Evolutionary conservation across 1,139 yeast genomes (phyloP).

Genomic region (Kodamaea suecica): DNA sequence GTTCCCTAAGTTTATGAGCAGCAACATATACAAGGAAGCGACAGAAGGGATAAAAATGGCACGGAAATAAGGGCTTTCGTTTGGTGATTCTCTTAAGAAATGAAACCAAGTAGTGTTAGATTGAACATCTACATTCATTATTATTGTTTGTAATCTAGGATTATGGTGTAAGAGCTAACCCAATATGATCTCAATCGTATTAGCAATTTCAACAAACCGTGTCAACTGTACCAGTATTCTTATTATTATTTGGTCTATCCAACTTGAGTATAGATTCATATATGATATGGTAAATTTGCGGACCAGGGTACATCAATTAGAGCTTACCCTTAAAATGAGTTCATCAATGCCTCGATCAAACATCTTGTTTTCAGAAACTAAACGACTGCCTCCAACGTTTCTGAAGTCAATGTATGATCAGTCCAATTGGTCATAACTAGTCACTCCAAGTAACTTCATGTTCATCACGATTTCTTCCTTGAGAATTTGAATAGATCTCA

Average conservation of each 20-base stretch:
- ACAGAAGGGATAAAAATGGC: conserved; percentile 6
- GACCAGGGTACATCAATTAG: no score
- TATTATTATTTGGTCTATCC: no score
- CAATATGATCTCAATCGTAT: no score
- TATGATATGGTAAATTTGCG: no score
- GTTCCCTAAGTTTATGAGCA: conserved; percentile 60
- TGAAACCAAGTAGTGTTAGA: no score
- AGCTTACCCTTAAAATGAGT: conserved; percentile 30
- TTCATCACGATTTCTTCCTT: conserved; percentile 82
- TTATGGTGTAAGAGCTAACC: no score
- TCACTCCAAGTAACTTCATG: conserved; percentile 84
- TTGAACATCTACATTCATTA: no score
- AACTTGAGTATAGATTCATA: no score
- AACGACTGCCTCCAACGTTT: conserved; percentile 14
- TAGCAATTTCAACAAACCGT: no score
- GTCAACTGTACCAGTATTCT: no score
- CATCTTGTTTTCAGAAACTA: conserved; percentile 36
- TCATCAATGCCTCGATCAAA: conserved; percentile 35
- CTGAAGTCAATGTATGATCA: conserved; percentile 39
- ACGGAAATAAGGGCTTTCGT: background rate
- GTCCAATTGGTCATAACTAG: conserved; percentile 58
- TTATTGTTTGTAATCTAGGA: no score
- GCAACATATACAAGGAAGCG: conserved; percentile 13
- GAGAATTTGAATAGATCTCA: conserved; percentile 69
- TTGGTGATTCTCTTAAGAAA: no score